phyloP scores from a whole-genome alignment of 257 asterid species.

The Solanum bulbocastanum region DNA sequence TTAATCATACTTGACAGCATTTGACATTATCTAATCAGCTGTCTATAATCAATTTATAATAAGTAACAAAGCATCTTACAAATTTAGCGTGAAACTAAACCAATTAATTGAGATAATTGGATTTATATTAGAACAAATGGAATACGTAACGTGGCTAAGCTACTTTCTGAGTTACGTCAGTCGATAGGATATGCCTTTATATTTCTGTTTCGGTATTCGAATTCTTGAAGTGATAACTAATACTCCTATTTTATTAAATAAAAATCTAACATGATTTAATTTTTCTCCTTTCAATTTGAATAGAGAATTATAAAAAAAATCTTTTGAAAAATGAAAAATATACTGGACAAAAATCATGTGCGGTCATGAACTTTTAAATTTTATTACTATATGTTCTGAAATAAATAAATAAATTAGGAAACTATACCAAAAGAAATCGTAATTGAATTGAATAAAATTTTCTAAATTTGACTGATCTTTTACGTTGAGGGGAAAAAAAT shows the following conservation, averaged over 20 bases:
- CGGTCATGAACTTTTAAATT: not conserved
- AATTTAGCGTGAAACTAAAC: not conserved
- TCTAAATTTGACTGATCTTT: too few relatives aligned
- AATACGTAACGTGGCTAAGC: not conserved
- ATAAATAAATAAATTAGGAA: not conserved
- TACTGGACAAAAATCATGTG: not conserved
- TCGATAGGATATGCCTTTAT: not conserved
- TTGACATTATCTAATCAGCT: not conserved
- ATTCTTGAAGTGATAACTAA: not conserved
- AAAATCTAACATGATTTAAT: not conserved
- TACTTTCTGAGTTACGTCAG: not conserved
- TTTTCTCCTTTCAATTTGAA: not conserved
- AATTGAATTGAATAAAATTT: not conserved
- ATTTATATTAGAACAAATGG: not conserved
- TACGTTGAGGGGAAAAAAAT: fast-evolving
- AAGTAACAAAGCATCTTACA: not conserved
- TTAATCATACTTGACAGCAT: not conserved
- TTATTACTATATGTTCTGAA: not conserved
- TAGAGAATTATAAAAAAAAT: not conserved
- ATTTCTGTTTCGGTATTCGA: not conserved
- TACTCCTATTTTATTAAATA: not conserved
- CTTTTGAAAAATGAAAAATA: not conserved
- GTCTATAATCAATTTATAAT: not conserved
- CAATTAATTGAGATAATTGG: not conserved
- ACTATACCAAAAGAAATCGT: not conserved